phyloP scores from a whole-genome alignment of 495 filamentous ascomycete genomes.

The Aspergillus cavernicola region DNA sequence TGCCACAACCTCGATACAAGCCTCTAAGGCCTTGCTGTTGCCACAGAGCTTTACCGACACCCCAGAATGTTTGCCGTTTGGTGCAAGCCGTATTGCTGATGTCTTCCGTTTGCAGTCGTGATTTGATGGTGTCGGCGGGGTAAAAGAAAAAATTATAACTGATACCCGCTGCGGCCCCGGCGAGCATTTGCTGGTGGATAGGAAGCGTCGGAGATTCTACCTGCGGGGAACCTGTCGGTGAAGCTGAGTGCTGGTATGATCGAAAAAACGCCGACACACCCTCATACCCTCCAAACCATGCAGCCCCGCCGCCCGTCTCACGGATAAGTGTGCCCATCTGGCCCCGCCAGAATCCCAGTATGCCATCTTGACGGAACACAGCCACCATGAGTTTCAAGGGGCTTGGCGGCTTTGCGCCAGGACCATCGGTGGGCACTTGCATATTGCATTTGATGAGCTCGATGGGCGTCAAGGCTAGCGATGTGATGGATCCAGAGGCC shows the following conservation, averaged over 20 bases:
- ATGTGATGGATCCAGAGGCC: slow-evolving; percentile 85
- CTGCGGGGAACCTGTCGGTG: slow-evolving; percentile 1
- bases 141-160: slow-evolving; percentile 96
- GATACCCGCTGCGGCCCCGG: slow-evolving; percentile 89
- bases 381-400: slow-evolving; percentile 64
- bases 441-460: slow-evolving; percentile 99
- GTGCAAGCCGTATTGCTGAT: slow-evolving; percentile 37
- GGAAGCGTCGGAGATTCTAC: slow-evolving; percentile 21
- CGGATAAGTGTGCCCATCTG: slow-evolving; percentile 90
- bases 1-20: slow-evolving; percentile 91
- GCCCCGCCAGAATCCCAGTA: slow-evolving; percentile 90
- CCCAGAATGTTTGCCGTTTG: slow-evolving; percentile 60
- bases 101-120: slow-evolving; percentile 88
- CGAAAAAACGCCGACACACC: slow-evolving; percentile 66
- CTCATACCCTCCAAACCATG: slow-evolving; percentile 96
- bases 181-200: slow-evolving; percentile 77
- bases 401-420: slow-evolving; percentile 38
- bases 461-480: slow-evolving; percentile 85
- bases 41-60: slow-evolving; percentile 69
- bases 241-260: slow-evolving; percentile 26
- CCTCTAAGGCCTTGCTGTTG: slow-evolving; percentile 73
- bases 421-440: slow-evolving; percentile 62
- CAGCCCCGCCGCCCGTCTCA: slow-evolving; percentile 87
- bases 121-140: slow-evolving; percentile 95
- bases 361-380: slow-evolving; percentile 74